Conservation (phyloP, 306 rosid genomes). For the Vachellia collinsii region DNA sequence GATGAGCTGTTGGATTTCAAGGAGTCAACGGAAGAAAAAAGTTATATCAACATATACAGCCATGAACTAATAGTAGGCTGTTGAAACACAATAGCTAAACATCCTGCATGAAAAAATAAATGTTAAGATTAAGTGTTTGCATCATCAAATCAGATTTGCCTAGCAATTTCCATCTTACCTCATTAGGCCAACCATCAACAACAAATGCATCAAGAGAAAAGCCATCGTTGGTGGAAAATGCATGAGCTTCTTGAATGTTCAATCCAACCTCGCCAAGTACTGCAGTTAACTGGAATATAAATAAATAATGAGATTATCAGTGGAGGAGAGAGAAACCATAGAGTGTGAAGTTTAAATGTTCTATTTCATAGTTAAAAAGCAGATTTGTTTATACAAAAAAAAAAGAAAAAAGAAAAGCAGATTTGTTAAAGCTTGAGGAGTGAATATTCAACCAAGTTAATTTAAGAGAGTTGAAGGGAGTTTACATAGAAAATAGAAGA, state of each 20-base stretch:
- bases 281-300: constrained; percentile 76
- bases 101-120: constrained; percentile 23
- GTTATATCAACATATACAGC: background rate
- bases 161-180: constrained; percentile 59
- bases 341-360: constrained; percentile 19
- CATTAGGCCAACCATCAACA: constrained; percentile 91
- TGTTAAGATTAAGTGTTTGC: constrained; percentile 2
- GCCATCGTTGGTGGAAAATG: constrained; percentile 94
- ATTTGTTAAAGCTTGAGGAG: constrained; percentile 19
- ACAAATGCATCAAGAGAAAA: constrained; percentile 97
- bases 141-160: constrained; percentile 25
- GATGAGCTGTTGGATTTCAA: background rate
- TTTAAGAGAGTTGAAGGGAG: background rate
- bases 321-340: constrained; percentile 37
- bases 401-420: no score
- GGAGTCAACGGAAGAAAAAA: background rate
- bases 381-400: no score
- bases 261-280: constrained; percentile 88
- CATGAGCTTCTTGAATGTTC: constrained; percentile 99
- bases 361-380: constrained; percentile 12
- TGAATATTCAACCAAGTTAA: constrained; percentile 20
- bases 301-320: background rate
- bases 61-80: constrained; percentile 19
- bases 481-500: constrained; percentile 9
- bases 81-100: constrained; percentile 20